Evolutionary conservation across 1,139 yeast genomes (phyloP).

Genomic region (Candida sp.): DNA sequence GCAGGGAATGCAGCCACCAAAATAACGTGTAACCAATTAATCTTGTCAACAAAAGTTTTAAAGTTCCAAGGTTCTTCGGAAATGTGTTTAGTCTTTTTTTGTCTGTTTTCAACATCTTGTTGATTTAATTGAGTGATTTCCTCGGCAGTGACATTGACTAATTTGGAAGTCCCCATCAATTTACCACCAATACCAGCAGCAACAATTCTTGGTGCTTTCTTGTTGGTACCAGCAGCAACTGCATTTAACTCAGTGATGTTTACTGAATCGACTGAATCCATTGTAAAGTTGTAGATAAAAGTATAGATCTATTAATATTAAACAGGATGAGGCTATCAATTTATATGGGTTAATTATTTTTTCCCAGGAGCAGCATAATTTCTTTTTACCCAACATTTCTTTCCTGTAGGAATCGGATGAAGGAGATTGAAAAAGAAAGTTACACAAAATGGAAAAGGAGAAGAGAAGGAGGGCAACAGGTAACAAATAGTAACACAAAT

Average conservation of each 20-base stretch:
- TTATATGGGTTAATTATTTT: not conserved
- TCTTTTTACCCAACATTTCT: not conserved
- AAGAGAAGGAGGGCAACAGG: too few species aligned
- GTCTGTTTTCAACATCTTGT: conserved; percentile 53
- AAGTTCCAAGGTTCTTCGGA: conserved; percentile 91
- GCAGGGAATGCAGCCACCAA: conserved; percentile 72
- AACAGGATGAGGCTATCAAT: not conserved
- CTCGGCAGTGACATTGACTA: conserved; percentile 65
- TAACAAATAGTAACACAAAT: too few species aligned
- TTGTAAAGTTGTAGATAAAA: not conserved
- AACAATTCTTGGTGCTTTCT: conserved; percentile 64
- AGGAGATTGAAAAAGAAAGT: too few species aligned
- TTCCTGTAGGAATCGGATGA: too few species aligned
- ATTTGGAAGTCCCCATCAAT: conserved; percentile 75
- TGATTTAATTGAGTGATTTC: conserved; percentile 52
- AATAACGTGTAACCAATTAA: conserved; percentile 91
- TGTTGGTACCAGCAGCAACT: conserved; percentile 85
- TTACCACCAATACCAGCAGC: conserved; percentile 76
- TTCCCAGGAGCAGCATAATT: not conserved
- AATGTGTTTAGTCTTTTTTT: conserved; percentile 58
- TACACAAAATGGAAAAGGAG: too few species aligned
- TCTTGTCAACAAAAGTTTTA: conserved; percentile 79
- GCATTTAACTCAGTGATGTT: conserved; percentile 78
- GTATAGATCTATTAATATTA: not conserved
- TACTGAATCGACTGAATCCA: conserved; percentile 44